These are phyloP conservation scores for Aspergillus fijiensis DNA, from an alignment of 2,329 filamentous ascomycete genomes.

Conservation along the genomic window DNA sequence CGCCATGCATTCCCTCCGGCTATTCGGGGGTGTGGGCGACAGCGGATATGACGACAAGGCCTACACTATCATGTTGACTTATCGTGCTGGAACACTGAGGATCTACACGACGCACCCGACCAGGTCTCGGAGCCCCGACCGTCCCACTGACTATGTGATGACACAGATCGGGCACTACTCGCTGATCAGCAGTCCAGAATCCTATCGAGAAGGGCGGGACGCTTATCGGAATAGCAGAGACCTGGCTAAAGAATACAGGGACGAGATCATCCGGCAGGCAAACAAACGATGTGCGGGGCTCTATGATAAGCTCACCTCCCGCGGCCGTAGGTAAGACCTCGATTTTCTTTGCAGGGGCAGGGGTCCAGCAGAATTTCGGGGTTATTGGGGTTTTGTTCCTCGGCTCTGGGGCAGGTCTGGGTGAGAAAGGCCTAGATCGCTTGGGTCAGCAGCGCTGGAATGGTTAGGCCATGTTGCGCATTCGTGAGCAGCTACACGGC, in stretches of 20 bases:
- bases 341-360: too few species aligned
- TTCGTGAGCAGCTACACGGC: too few species aligned
- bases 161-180: constrained; percentile 1
- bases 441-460: too few species aligned
- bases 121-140: background rate
- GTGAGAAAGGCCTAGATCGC: too few species aligned
- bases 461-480: too few species aligned
- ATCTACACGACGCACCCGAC: constrained; percentile 2
- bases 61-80: constrained; percentile 2
- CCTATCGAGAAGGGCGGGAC: constrained; percentile 1
- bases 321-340: too few species aligned
- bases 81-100: background rate
- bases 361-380: too few species aligned
- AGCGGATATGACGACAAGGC: background rate
- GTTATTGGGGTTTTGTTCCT: too few species aligned
- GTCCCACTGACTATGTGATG: constrained; percentile 6
- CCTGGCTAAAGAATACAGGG: constrained; percentile 1
- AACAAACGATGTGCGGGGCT: too few species aligned
- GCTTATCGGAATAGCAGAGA: constrained; percentile 7
- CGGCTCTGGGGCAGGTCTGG: too few species aligned
- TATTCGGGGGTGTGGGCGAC: background rate
- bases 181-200: background rate
- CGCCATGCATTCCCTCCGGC: constrained; percentile 1
- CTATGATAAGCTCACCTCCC: too few species aligned
- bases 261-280: too few species aligned